Conservation (phyloP, 768 basidiomycete genomes). For the Rhizopogon vulgaris region DNA sequence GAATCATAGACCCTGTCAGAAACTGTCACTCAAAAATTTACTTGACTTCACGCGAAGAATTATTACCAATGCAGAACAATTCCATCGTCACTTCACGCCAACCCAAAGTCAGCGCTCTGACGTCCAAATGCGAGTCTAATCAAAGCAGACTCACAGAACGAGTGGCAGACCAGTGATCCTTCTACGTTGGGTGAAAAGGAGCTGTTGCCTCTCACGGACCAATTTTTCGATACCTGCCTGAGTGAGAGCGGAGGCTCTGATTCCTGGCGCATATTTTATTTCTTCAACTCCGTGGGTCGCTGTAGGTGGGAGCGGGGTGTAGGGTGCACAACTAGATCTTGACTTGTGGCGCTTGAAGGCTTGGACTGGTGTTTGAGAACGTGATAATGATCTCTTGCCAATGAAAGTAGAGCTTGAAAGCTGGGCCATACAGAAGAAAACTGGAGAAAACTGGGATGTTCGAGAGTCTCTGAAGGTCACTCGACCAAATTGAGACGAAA, state of each 20-base stretch:
- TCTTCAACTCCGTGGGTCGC: conserved; percentile 23
- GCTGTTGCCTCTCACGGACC: conserved; percentile 10
- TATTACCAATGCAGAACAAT: conserved; percentile 25
- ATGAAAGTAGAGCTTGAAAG: conserved; percentile 2
- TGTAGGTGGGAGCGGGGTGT: conserved; percentile 13
- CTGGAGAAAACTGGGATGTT: background rate
- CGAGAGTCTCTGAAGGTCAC: background rate
- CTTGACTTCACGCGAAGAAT: background rate
- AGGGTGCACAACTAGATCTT: background rate
- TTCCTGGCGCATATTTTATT: conserved; percentile 12
- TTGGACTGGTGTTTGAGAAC: background rate
- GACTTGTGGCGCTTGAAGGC: conserved; percentile 16
- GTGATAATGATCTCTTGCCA: conserved; percentile 12
- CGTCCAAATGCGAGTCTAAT: background rate
- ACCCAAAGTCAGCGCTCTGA: conserved; percentile 4
- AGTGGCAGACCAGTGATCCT: conserved; percentile 19
- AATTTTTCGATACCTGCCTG: conserved; percentile 11
- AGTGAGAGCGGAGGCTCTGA: conserved; percentile 7
- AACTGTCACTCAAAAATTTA: background rate
- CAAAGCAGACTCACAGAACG: conserved; percentile 16
- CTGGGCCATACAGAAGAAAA: background rate
- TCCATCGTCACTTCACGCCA: conserved; percentile 18
- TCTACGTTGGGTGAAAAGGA: conserved; percentile 16
- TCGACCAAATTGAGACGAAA: conserved; percentile 1
- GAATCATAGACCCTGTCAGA: background rate